Evolutionary conservation across 2,329 filamentous ascomycete species (phyloP).

Genomic region (Fusarium falciforme): DNA sequence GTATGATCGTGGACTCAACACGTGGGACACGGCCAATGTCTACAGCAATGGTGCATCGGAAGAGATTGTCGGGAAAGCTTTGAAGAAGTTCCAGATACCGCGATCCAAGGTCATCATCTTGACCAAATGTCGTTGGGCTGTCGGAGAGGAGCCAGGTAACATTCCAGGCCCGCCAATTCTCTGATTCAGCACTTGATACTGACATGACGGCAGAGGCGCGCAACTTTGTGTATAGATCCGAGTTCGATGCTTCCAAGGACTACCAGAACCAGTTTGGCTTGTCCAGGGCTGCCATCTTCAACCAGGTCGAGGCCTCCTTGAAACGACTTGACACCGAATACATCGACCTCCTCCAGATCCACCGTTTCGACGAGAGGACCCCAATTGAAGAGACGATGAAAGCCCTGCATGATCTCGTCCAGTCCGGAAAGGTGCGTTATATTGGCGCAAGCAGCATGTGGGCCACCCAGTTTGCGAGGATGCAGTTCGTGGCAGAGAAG

Average conservation of each 20-base stretch:
- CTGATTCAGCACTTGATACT: background rate
- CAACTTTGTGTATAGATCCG: constrained; percentile 12
- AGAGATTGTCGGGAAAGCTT: constrained; percentile 27
- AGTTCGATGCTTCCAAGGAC: constrained; percentile 30
- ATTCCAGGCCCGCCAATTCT: rapidly evolving
- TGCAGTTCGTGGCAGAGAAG: constrained; percentile 65
- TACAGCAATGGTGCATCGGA: constrained; percentile 28
- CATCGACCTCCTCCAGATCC: constrained; percentile 66
- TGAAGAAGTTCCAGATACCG: constrained; percentile 31
- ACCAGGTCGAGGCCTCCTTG: constrained; percentile 32
- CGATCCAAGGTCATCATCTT: constrained; percentile 30
- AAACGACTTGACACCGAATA: constrained; percentile 50
- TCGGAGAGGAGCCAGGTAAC: constrained; percentile 29
- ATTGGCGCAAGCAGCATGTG: constrained; percentile 61
- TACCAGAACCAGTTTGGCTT: constrained; percentile 39
- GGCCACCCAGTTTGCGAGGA: constrained; percentile 57
- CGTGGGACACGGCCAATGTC: constrained; percentile 29
- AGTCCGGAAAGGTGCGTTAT: constrained; percentile 67
- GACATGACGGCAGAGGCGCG: background rate
- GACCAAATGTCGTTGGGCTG: constrained; percentile 31
- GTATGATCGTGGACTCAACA: constrained; percentile 33
- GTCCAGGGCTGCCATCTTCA: constrained; percentile 33
- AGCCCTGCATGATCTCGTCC: constrained; percentile 66
- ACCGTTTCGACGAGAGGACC: constrained; percentile 59
- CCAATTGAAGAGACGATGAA: constrained; percentile 68